Evolutionary conservation across 139 green algal species (phyloP), one percentile per base, ranked within the genome.

Genomic region (Prasinococcaceae sp.): DNA sequence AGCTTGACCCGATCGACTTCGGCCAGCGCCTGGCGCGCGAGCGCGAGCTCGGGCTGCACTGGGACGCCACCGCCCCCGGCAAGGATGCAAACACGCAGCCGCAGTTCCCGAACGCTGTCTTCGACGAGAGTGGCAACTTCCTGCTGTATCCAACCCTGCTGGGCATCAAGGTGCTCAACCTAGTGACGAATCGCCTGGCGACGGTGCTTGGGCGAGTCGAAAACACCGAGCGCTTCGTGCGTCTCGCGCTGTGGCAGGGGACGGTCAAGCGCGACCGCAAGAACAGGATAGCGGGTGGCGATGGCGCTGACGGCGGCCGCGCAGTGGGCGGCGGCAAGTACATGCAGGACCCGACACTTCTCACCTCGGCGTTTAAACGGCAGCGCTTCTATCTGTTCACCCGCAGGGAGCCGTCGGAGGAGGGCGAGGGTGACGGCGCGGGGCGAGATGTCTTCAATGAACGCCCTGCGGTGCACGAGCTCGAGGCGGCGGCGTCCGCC

Each of bases 381-480:
- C 70, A 89, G 45, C 72, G 90, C 22, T 58, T 98, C 36, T 98
- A 88, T 78, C 48, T 98, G 14, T 95, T 97, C 66, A 88, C 70
- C 22, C 53, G 42, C 17, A 37, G 60, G 23, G 60, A 68, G 46
- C 52, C 56, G 48, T 27, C 48, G 3, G 67, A 79, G 16, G 83
- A 95, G 26, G 47, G 62, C 0, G 82, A 93, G 45, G 84, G 90
- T 26, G 70, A 67, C 0, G 58, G 41, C 10, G 68, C 76, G 53
- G 83, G 75, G 1, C 65, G 84, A 38, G 90, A 97, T 55, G 80
- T 97, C 25, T 97, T 93, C 75, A 98, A 97, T 60, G 90, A 98
- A 68, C 92, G 90, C 69, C 68, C 62, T 3, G 52, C 46, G 14
- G 51, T 57, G 12, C 66, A 72, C 22, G 66, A 78, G 27, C 40